Percentiles rank a stretch among this genome's conserved stretches.
Evolutionary conservation across 192 early-diverging fungal species (phyloP).

Genomic region (Spizellomyces sp.): DNA sequence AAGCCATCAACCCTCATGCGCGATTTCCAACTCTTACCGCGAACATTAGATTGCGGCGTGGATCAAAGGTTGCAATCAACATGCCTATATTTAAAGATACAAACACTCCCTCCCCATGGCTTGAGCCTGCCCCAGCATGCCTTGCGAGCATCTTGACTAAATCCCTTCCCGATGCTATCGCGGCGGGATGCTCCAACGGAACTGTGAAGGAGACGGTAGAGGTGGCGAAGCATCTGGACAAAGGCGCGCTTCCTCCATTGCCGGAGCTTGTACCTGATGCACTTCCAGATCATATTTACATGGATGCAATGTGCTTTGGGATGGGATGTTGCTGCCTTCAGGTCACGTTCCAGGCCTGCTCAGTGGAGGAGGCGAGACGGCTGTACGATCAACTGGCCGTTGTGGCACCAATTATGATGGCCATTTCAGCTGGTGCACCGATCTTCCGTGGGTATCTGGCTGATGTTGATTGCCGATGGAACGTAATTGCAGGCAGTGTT

Average conservation of each 20-base stretch:
- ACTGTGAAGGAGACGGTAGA: conserved; percentile 64
- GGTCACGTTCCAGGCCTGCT: conserved; percentile 95
- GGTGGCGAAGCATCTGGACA: conserved; percentile 9
- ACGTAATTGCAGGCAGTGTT: conserved; percentile 89
- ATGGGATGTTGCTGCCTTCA: conserved; percentile 99
- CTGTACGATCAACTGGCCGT: conserved; percentile 95
- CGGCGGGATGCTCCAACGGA: conserved; percentile 56
- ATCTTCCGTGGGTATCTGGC: conserved; percentile 93
- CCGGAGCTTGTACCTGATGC: conserved; percentile 62
- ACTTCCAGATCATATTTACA: conserved; percentile 91
- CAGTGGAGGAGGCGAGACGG: conserved; percentile 85
- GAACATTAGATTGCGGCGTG: conserved; percentile 93
- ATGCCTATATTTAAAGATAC: conserved; percentile 92
- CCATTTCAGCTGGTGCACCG: conserved; percentile 88
- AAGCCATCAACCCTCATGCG: conserved; percentile 91
- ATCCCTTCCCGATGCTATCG: conserved; percentile 17
- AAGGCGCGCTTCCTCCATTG: conserved; percentile 22
- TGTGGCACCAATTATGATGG: conserved; percentile 91
- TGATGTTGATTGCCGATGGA: conserved; percentile 97
- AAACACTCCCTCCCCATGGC: conserved; percentile 88
- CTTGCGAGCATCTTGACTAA: conserved; percentile 40
- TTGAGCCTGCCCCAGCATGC: conserved; percentile 70
- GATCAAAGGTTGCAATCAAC: conserved; percentile 94
- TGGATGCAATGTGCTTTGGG: conserved; percentile 99
- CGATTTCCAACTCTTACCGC: conserved; percentile 92